These are phyloP conservation scores for Hygrophoropsis aurantiaca DNA, from an alignment of 768 basidiomycete species.

Conservation along the genomic window DNA sequence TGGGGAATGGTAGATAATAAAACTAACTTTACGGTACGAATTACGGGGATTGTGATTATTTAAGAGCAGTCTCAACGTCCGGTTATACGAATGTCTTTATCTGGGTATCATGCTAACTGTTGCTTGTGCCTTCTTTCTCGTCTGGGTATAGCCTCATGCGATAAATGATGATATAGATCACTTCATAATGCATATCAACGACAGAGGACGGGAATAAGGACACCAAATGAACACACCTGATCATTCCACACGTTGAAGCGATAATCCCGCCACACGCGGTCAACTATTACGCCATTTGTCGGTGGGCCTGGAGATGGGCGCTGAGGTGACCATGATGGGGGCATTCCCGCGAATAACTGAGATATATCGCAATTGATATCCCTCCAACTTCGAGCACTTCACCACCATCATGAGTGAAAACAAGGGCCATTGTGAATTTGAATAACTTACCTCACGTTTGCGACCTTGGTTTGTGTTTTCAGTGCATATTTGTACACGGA, in stretches of 20 bases:
- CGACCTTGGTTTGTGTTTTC: conserved; percentile 63
- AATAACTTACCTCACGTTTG: conserved; percentile 61
- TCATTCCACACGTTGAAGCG: conserved; percentile 65
- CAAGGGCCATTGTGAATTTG: not conserved
- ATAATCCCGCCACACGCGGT: conserved; percentile 67
- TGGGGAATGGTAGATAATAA: too few species aligned
- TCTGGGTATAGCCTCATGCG: conserved; percentile 21
- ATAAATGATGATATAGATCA: conserved; percentile 3
- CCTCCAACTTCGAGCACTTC: conserved; percentile 67
- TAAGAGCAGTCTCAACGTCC: conserved; percentile 23
- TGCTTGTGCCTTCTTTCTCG: conserved; percentile 13
- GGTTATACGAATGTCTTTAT: conserved; percentile 23
- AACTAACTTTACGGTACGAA: conserved; percentile 27
- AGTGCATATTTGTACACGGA: conserved; percentile 68
- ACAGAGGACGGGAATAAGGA: not conserved
- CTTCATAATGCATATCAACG: conserved; percentile 18
- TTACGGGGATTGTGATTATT: conserved; percentile 30
- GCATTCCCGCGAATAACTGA: conserved; percentile 49
- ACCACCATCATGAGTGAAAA: too few species aligned
- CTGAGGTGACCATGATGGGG: conserved; percentile 29
- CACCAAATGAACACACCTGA: conserved; percentile 25
- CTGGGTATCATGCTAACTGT: conserved; percentile 24
- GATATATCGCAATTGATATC: conserved; percentile 63
- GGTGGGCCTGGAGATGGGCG: conserved; percentile 35
- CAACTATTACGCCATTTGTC: conserved; percentile 58